phyloP scores from a whole-genome alignment of 805 yeast species.

The Alloascoidea africana region DNA sequence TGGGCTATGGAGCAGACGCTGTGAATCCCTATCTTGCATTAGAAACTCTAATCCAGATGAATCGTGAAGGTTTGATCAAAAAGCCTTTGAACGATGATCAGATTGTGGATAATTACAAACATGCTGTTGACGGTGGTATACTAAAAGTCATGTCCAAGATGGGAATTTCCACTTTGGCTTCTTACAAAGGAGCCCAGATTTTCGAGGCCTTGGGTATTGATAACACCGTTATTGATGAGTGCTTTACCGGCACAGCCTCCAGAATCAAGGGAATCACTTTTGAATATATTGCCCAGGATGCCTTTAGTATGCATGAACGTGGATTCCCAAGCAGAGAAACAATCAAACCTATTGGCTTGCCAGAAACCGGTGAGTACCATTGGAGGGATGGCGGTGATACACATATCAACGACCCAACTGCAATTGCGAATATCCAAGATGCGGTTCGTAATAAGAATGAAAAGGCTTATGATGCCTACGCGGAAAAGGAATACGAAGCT shows the following conservation, averaged over 20 bases:
- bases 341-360: constrained; percentile 56
- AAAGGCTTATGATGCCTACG: constrained; percentile 78
- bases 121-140: constrained; percentile 81
- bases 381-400: constrained; percentile 99
- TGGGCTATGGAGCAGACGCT: constrained; percentile 97
- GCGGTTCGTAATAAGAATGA: constrained; percentile 97
- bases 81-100: constrained; percentile 31
- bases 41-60: constrained; percentile 78
- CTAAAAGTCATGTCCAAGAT: constrained; percentile 96
- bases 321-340: constrained; percentile 76
- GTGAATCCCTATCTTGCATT: constrained; percentile 87
- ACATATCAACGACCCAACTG: constrained; percentile 88
- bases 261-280: constrained; percentile 92
- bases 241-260: constrained; percentile 96
- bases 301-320: constrained; percentile 82
- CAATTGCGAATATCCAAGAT: constrained; percentile 90
- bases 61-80: constrained; percentile 58
- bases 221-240: constrained; percentile 85
- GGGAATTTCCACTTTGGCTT: constrained; percentile 97
- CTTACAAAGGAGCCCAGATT: constrained; percentile 98
- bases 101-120: constrained; percentile 64
- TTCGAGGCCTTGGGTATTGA: constrained; percentile 95
- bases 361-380: constrained; percentile 94
- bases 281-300: constrained; percentile 93
- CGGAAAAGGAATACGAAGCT: constrained; percentile 83